Base-by-base conservation (phyloP, 2,329 filamentous ascomycete species). In the Biscogniauxia mediterranea region DNA sequence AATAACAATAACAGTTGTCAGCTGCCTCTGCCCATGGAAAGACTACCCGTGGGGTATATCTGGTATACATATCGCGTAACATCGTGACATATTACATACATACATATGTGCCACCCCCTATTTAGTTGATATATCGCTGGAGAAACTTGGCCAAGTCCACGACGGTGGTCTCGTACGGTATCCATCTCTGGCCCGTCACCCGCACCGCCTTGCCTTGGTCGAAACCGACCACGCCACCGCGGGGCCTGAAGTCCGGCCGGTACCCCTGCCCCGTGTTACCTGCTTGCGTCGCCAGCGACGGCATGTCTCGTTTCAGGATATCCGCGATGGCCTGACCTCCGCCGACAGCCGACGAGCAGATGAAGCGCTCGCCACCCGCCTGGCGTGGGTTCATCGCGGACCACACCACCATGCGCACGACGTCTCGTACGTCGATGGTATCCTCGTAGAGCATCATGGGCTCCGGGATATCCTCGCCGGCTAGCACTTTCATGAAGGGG, bases 161-260 rank as follows among this genome's bases (percentile, higher is more conserved):
- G 23, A 70, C 63, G 26, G 61, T 70, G 58, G 72, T 64, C 59
- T 74, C 70, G 55, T 73, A 73, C 6, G 71, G 70, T 4, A 73
- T 76, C 64, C 71, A 77, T 5, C 69, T 68, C 64, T 71, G 62
- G 0, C 72, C 73, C 1, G 72, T 73, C 11, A 64, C 64, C 59
- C 58, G 59, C 6, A 70, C 63, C 0, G 71, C 70, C 61, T 77
- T 77, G 23, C 58, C 65, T 2, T 64, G 64, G 55, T 73, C 69
- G 23, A 71, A 74, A 13, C 62, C 66, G 3, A 62, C 26, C 11
- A 57, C 56, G 9, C 56, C 62, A 11, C n/a, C 49, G 20, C 25
- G 51, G 5, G 65, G 59, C 20, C 56, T 63, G 56, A 69, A 70
- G n/a, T 63, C 67, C 1, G 64, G 52, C 13, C 61, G 53, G 56